Evolutionary conservation across 805 yeast genomes (phyloP).

Genomic region (Myxozyma geophila): DNA sequence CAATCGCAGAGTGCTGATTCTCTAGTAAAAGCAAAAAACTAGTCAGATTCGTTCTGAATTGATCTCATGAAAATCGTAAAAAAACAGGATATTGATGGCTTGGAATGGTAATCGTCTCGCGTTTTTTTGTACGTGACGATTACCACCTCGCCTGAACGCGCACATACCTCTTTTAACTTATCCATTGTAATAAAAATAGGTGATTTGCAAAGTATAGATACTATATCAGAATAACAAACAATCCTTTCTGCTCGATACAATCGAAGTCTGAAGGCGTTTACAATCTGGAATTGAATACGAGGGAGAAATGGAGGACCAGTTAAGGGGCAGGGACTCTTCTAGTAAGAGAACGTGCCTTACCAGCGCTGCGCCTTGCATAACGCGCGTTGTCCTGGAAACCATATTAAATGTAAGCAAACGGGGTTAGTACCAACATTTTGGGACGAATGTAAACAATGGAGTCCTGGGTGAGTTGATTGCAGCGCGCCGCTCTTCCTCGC

Average conservation of each 20-base stretch:
- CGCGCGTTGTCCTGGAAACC: constrained; percentile 4
- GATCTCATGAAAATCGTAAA: not conserved
- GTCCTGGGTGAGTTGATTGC: no score
- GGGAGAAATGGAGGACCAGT: not conserved
- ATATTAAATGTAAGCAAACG: not conserved
- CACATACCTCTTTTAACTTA: constrained; percentile 56
- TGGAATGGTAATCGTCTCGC: not conserved
- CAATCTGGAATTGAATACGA: not conserved
- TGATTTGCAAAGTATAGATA: not conserved
- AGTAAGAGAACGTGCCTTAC: not conserved
- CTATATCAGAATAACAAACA: not conserved
- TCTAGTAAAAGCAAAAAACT: constrained; percentile 50
- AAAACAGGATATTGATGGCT: not conserved
- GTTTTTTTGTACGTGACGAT: not conserved
- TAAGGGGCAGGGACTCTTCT: not conserved
- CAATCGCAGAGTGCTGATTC: constrained; percentile 83
- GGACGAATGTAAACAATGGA: constrained; percentile 3
- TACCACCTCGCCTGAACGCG: not conserved
- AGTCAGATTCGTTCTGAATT: not conserved
- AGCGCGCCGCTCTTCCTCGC: no score
- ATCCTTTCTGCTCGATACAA: not conserved
- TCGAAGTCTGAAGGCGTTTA: not conserved
- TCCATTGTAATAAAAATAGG: constrained; percentile 48
- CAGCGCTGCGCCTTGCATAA: not conserved
- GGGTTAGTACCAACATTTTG: not conserved